Base-by-base conservation (phyloP, 495 filamentous ascomycete species). In the Chaetomium fimeti region DNA sequence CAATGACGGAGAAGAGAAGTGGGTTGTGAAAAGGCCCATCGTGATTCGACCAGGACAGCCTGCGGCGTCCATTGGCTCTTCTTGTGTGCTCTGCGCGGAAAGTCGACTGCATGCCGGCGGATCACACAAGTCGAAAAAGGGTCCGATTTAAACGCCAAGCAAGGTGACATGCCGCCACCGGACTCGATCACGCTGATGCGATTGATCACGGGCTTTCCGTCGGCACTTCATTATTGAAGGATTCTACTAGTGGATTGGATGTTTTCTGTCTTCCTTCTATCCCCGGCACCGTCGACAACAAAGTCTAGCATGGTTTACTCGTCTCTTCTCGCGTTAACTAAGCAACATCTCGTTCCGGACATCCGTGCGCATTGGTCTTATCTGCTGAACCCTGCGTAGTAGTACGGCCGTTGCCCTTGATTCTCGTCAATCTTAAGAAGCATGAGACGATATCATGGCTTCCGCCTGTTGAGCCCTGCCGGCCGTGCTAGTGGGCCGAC, bases 201-300 rank as follows among this genome's bases (percentile, higher is more conserved):
- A 28, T 56, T 25, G 60, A 56, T 62, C 60, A 55, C 60, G 60
- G 60, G 51, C 49, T 12, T 43, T 18, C 43, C 40, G 47, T 13
- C 15, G 48, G 27, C 6, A n/a, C 28, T n/a, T 52, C 11, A 18
- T 45, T n/a, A 6, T 61, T 12, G 59, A 42, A 60, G 47, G 58
- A 61, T 61, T 25, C 28, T 32, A 47, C 47, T 52, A 42, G 22
- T 20, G 32, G 38, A 7, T 38, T 27, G 12, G 12, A 16, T 52
- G 25, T n/a, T n/a, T 15, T 51, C 48, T 28, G 12, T 52, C 24
- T 28, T 18, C 24, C 32, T 11, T 36, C 32, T 36, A 32, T 9
- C 32, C 32, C 11, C 43, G 15, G 9, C 13, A 5, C 5, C 13
- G 13, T 40, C 16, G 16, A 43, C 16, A 43, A 13, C 40, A 43